Evolutionary conservation across 768 basidiomycete species (phyloP), one percentile per base, ranked within the genome.

Genomic region (Russula sp.): DNA sequence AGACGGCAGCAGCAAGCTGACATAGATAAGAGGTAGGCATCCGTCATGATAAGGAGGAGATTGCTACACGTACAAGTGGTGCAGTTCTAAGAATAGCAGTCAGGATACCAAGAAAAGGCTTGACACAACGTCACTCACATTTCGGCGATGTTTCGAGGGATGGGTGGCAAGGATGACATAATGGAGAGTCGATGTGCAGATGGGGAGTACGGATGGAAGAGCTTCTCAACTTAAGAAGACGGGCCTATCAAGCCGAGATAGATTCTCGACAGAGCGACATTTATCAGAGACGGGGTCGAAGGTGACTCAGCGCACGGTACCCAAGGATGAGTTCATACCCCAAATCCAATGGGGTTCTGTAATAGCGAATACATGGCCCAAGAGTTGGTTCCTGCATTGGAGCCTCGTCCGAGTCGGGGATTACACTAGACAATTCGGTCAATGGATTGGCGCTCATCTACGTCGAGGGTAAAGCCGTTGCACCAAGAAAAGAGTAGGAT

Each of bases 1-100:
- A 65, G 26, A 73, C 13, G 13, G 3, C 20, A 20, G 51, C 63
- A 9, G 59, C 11, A 28, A 36, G 38, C 40, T 52, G 20, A 52
- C 1, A 30, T 11, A 22, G 52, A 63, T 16, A 13, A 22, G 26
- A 18, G 14, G 14, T 28, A 14, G 16, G 34, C 24, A 11, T 3
- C 16, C 4, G 7, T 20, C 1, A 1, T 38, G 8, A 52, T 26
- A 18, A 20, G 3, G 16, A 4, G 0, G 8, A 13, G 44, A 11
- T 7, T 16, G 34, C 34, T 18, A 22, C 30, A 52, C 56, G 30
- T 52, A 63, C 57, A 26, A 52, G 57, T 24, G 56, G 38, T 8
- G 30, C 56, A 9, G 57, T 20, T 32, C 50, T 63, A 26, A 26
- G 13, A 3, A 30, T 34, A 30, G 11, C 24, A 28, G 13, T 56